Conservation (phyloP, 192 early-diverging fungal species). For the Linnemannia elongata region DNA sequence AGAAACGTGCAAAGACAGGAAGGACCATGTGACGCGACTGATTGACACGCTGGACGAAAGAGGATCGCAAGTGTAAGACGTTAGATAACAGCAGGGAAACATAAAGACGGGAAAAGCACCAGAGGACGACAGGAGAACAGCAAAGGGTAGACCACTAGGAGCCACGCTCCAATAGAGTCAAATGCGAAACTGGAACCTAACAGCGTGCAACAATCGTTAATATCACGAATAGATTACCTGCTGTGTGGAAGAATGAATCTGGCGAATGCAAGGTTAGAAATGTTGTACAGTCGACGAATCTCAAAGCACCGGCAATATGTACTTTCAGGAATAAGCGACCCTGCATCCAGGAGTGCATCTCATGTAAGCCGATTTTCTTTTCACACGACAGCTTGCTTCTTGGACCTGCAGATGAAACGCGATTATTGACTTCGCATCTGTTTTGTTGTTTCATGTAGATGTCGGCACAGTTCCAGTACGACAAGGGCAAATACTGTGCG, state of each 20-base stretch:
- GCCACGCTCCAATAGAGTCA: neutral
- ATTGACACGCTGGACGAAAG: too few species aligned
- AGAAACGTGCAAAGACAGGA: too few species aligned
- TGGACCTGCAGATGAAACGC: too few species aligned
- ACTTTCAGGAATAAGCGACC: slow-evolving; percentile 73
- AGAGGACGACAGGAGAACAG: neutral
- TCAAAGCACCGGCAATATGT: slow-evolving; percentile 67
- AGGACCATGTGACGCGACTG: too few species aligned
- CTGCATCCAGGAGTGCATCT: slow-evolving; percentile 60
- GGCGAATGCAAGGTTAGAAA: slow-evolving; percentile 77
- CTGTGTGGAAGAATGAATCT: slow-evolving; percentile 81
- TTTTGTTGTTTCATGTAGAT: slow-evolving; percentile 56
- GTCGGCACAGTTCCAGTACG: slow-evolving; percentile 77
- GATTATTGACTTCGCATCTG: too few species aligned
- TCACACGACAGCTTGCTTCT: neutral
- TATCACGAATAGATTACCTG: slow-evolving; percentile 63
- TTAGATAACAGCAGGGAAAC: too few species aligned
- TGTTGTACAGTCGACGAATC: slow-evolving; percentile 69
- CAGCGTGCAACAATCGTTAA: neutral
- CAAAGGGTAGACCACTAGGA: neutral
- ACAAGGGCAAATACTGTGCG: slow-evolving; percentile 78
- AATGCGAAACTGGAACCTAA: neutral
- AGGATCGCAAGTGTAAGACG: too few species aligned
- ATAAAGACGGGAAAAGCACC: neutral
- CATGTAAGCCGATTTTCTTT: slow-evolving; percentile 53